A percentile compares a stretch with the other conserved stretches of the same genome.
These are phyloP conservation scores for Echria macrotheca DNA, from an alignment of 495 filamentous ascomycete genomes.

Conservation along the genomic window DNA sequence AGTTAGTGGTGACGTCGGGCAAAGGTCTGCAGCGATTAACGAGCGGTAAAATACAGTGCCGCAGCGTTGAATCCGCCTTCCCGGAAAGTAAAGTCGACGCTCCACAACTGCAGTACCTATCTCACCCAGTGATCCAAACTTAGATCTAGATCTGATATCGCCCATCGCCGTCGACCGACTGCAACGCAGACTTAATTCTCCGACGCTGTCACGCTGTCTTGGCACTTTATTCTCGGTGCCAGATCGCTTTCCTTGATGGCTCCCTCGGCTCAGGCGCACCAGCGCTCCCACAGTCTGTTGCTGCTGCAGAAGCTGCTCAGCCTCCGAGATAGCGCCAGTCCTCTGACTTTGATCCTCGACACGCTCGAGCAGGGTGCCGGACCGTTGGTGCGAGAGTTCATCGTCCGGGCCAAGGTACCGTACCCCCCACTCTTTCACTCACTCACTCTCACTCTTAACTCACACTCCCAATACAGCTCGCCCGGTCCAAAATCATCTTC, in stretches of 20 bases:
- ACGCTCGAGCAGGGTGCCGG: slow-evolving; percentile 74
- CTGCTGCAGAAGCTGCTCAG: slow-evolving; percentile 79
- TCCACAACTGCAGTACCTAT: too few species aligned
- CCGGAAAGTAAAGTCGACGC: too few species aligned
- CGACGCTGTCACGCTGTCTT: too few species aligned
- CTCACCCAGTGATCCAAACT: background rate
- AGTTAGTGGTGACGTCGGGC: background rate
- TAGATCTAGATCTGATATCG: too few species aligned
- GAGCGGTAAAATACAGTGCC: slow-evolving; percentile 3
- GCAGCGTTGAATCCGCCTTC: background rate
- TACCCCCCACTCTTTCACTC: background rate
- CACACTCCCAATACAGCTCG: slow-evolving; percentile 29
- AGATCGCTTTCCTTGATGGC: slow-evolving; percentile 35
- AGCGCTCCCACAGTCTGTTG: slow-evolving; percentile 79
- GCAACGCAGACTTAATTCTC: too few species aligned
- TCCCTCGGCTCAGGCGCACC: slow-evolving; percentile 54
- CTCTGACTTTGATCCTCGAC: slow-evolving; percentile 81
- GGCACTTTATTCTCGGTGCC: slow-evolving; percentile 2
- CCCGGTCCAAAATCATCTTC: slow-evolving; percentile 57
- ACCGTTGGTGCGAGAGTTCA: slow-evolving; percentile 68
- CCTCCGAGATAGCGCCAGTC: slow-evolving; percentile 71
- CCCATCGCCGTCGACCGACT: too few species aligned
- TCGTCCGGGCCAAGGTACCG: slow-evolving; percentile 64
- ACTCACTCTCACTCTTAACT: background rate
- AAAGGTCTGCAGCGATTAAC: background rate